Base-by-base conservation (phyloP, 805 yeast genomes). In the Myxozyma monticola region DNA sequence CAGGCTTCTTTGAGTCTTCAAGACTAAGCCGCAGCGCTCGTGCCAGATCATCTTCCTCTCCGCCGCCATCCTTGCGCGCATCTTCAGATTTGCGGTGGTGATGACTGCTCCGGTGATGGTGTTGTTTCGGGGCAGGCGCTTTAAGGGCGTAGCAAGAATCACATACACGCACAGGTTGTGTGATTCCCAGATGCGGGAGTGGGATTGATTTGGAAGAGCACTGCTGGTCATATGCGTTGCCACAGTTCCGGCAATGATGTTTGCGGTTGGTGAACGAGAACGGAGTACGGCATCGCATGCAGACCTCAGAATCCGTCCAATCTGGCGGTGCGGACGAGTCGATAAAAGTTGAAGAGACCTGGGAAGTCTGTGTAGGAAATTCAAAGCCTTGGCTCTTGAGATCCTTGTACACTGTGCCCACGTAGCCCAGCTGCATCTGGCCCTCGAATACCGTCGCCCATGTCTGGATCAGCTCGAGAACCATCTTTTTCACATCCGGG, bases 211-310 rank as follows among this genome's bases (percentile, higher is more conserved):
- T 80, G 1, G 84, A 72, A n/a, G 97, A 88, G 68, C 95, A 96
- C 4, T 79, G 76, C 57, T 86, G 90, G 67, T 95, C 83, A 64
- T 77, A 91, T 0, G 88, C 96, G 2, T 97, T 97, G 21, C 99
- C 99, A 70, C 99, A 93, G 45, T 95, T 85, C 45, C 99, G 77
- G 68, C 99, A 93, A 69, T 93, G 99, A 67, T 93, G 99, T 66
- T 91, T 89, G 63, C 99, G 77, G 66, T 87, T 89, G 53, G 90
- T 71, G 65, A 91, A 77, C 0, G 93, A 74, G 64, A 93, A 93
- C 14, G 83, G 71, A 36, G 76, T 80, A 44, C 95, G 88, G 60
- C 97, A 88, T 48, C 88, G 81, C 97, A 93, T 90, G 68, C 99
- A 93, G 2, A 88, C 88, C 61, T 88, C 96, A 9, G 90, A 85